Evolutionary conservation across 345 rosid genomes (phyloP), one percentile per base, ranked within the genome.

Genomic region (Combretum micranthum): DNA sequence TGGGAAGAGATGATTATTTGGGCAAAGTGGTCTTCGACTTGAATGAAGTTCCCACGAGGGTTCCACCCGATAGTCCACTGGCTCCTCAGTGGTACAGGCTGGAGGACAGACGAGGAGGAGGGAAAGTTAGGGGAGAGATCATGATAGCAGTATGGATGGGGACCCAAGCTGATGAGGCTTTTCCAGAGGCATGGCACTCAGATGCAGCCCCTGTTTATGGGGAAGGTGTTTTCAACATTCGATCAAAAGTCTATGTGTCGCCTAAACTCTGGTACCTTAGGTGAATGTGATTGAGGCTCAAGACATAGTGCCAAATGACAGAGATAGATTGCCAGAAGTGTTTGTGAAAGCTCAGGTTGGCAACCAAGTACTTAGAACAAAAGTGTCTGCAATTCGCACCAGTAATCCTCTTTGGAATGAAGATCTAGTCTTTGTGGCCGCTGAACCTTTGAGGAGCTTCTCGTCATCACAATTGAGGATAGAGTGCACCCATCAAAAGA

Each of bases 101-200:
- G 48, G 96, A 86, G 60, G 88, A 86, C 50, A 66, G 87, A 60
- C 75, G 90, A 3, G 85, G 94, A 15, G 75, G 76, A 57, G 89
- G 94, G 12, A 90, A 74, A 64, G 76, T 87, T 59, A 73, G 83
- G 64, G 96, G 95, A 53, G 81, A 88, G 67, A 62, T 88, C 23
- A 91, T 91, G 96, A 66, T 91, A 56, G 98, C 96, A 22, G 90
- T 86, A 13, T 91, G 96, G 96, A 82, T 90, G 86, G 97, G 96
- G 69, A 83, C 93, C 50, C 93, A 90, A 59, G 97, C 96, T 2
- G 97, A 91, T 65, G 98, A 91, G 72, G 90, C 92, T 50, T 88
- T 88, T 52, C 53, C 98, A 14, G 95, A 82, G 47, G 83, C 96
- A 18, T 86, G 96, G 96, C 87, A 90, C 43, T 75, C 91, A 0